Evolutionary conservation across 345 rosid species (phyloP).

Genomic region (Turnera subulata): DNA sequence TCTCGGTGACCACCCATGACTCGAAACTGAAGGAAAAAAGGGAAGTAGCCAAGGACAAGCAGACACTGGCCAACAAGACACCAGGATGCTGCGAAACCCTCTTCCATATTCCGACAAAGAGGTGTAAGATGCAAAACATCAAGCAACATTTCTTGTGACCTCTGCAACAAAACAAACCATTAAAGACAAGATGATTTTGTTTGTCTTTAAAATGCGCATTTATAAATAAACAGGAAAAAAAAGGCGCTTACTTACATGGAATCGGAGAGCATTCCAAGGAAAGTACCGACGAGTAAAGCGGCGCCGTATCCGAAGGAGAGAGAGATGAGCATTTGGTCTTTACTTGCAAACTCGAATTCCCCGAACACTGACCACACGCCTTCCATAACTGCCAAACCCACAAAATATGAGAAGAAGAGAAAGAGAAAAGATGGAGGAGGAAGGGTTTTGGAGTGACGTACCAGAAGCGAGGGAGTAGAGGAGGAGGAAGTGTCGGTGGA

Average conservation of each 20-base stretch:
- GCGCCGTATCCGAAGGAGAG: constrained; percentile 59
- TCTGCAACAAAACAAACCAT: constrained; percentile 23
- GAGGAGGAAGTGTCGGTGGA: constrained; percentile 63
- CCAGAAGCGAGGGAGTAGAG: constrained; percentile 79
- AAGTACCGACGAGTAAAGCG: constrained; percentile 51
- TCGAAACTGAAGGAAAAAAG: constrained; percentile 73
- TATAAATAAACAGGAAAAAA: constrained; percentile 4
- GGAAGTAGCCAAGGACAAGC: constrained; percentile 66
- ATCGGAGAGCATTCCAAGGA: constrained; percentile 70
- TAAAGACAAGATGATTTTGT: no score
- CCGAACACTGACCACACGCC: constrained; percentile 78
- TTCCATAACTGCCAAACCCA: constrained; percentile 48
- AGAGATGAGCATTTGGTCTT: constrained; percentile 46
- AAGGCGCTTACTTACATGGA: constrained; percentile 38
- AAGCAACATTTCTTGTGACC: constrained; percentile 76
- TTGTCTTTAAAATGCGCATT: no score
- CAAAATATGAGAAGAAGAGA: background rate
- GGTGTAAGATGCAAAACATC: constrained; percentile 64
- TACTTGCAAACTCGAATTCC: constrained; percentile 61
- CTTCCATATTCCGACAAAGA: constrained; percentile 74
- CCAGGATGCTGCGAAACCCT: constrained; percentile 48
- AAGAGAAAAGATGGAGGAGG: background rate
- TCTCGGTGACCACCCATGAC: constrained; percentile 78
- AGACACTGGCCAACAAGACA: constrained; percentile 53
- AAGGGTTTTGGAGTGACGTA: constrained; percentile 2